phyloP scores from a whole-genome alignment of 345 rosid genomes.

The Lepidium aucheri region DNA sequence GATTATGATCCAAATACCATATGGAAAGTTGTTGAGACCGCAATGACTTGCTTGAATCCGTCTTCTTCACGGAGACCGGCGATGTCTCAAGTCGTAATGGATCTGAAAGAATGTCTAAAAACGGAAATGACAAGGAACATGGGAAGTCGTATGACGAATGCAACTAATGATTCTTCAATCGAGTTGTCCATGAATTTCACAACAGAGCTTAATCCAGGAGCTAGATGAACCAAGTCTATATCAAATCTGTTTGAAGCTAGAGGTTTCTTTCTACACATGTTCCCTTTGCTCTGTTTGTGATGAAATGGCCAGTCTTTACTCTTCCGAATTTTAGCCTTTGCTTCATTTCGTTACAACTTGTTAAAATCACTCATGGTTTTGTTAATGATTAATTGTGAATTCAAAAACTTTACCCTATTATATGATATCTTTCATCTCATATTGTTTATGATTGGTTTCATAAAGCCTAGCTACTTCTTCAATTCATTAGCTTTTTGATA shows the following conservation, averaged over 20 bases:
- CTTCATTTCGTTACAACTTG: too few relatives aligned
- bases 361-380: too few relatives aligned
- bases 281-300: background rate
- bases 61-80: constrained; percentile 32
- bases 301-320: background rate
- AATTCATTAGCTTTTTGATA: too few relatives aligned
- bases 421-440: too few relatives aligned
- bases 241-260: background rate
- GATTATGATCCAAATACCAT: constrained; percentile 30
- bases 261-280: background rate
- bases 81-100: constrained; percentile 36
- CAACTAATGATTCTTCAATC: constrained; percentile 19
- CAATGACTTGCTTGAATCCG: constrained; percentile 37
- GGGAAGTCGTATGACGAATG: constrained; percentile 23
- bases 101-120: constrained; percentile 30
- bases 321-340: background rate
- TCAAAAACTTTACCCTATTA: too few relatives aligned
- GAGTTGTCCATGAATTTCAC: constrained; percentile 22
- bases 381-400: too few relatives aligned
- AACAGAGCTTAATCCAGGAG: constrained; percentile 23
- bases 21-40: constrained; percentile 46
- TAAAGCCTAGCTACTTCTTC: too few relatives aligned
- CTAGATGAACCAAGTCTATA: constrained; percentile 5
- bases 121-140: constrained; percentile 19
- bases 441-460: too few relatives aligned